Percentiles rank a stretch among this genome's conserved stretches.
These are phyloP conservation scores for Gaeumannomyces sp. DNA, from an alignment of 2,329 filamentous ascomycete species.

Conservation along the genomic window DNA sequence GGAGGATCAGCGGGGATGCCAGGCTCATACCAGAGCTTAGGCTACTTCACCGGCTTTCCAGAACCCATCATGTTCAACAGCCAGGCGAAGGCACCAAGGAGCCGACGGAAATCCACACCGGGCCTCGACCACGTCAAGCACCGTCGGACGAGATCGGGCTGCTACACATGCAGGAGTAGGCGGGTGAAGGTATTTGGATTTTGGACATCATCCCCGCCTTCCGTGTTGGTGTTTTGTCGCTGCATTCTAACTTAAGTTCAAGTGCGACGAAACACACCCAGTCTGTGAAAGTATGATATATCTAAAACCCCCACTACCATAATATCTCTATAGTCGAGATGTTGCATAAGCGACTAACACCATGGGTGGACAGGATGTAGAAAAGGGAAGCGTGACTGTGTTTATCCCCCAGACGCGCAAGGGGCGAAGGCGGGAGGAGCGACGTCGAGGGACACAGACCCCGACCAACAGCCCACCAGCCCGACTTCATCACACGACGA, in stretches of 20 bases:
- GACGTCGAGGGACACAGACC: slow-evolving; percentile 31
- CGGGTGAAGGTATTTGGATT: slow-evolving; percentile 63
- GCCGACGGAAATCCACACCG: slow-evolving; percentile 44
- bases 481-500: slow-evolving; percentile 50
- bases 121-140: slow-evolving; percentile 77
- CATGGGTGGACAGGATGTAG: slow-evolving; percentile 60
- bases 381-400: slow-evolving; percentile 85
- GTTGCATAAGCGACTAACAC: neutral
- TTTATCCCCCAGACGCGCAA: slow-evolving; percentile 68
- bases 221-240: neutral
- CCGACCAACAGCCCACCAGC: slow-evolving; percentile 36
- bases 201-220: neutral
- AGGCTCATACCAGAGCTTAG: slow-evolving; percentile 39
- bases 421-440: slow-evolving; percentile 31
- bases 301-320: neutral
- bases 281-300: slow-evolving; percentile 66
- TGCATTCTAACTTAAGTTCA: neutral
- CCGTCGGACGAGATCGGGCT: slow-evolving; percentile 86
- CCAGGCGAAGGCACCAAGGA: slow-evolving; percentile 40
- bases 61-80: slow-evolving; percentile 42
- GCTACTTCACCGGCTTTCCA: slow-evolving; percentile 44
- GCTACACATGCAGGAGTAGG: slow-evolving; percentile 82
- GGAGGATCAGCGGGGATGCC: slow-evolving; percentile 28
- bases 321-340: neutral
- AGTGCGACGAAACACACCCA: slow-evolving; percentile 89